Evolutionary conservation across 2,329 filamentous ascomycete genomes (phyloP).

Genomic region (Neurospora sp.): DNA sequence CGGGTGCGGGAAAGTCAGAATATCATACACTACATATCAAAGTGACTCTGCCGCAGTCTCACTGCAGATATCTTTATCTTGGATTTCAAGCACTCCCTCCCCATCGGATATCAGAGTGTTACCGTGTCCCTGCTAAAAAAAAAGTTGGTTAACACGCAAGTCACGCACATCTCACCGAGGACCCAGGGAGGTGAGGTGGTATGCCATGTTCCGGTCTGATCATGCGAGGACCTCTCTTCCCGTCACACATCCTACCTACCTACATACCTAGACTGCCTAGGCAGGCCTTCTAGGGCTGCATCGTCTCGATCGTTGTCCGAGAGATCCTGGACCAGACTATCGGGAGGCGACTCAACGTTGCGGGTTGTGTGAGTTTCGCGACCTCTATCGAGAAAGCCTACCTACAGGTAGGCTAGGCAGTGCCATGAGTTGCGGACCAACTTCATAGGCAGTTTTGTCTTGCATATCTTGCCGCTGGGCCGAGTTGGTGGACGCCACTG

Average conservation of each 20-base stretch:
- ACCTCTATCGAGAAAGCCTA: background rate
- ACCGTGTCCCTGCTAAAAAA: background rate
- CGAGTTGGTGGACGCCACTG: background rate
- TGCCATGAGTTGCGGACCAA: background rate
- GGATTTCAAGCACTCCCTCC: background rate
- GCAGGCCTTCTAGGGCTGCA: background rate
- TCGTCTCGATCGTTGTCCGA: background rate
- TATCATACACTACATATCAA: background rate
- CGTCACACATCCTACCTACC: background rate
- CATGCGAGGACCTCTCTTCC: background rate
- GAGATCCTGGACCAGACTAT: background rate
- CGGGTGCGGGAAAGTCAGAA: background rate
- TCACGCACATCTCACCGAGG: background rate
- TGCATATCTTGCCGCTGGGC: background rate
- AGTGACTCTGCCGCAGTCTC: background rate
- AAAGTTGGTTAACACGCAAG: background rate
- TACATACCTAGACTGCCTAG: background rate
- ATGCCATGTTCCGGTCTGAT: background rate
- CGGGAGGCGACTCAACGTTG: background rate
- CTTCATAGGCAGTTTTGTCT: background rate
- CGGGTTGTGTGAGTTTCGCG: background rate
- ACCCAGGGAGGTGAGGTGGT: background rate
- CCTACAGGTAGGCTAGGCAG: background rate
- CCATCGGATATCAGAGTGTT: background rate
- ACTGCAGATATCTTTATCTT: background rate